Evolutionary conservation across 225 moss, liverwort and hornwort genomes (phyloP).

Genomic region (Thuidium tamariscinum): DNA sequence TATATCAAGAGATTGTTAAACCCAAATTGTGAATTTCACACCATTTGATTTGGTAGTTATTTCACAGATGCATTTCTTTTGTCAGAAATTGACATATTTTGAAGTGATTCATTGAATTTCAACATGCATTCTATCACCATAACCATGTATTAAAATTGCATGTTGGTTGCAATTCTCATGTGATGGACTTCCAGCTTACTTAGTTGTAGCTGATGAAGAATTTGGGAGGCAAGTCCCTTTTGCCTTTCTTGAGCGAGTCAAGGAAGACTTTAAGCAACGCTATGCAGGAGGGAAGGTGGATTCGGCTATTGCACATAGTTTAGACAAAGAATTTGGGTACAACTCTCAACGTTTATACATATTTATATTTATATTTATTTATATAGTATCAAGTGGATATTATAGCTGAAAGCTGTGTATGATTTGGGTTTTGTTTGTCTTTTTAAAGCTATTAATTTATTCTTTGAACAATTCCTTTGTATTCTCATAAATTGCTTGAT

Average conservation of each 20-base stretch:
- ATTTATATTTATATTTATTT: too few relatives aligned
- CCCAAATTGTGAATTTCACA: not conserved
- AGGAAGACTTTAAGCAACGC: slow-evolving; percentile 42
- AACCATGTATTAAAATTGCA: not conserved
- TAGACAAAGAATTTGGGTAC: slow-evolving; percentile 54
- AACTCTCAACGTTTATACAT: too few relatives aligned
- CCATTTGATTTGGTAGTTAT: not conserved
- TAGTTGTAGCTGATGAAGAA: slow-evolving; percentile 57
- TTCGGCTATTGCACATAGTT: slow-evolving; percentile 34
- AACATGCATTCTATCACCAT: too few relatives aligned
- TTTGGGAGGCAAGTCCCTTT: slow-evolving; percentile 49
- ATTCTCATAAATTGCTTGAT: too few relatives aligned
- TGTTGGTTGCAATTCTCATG: accelerated
- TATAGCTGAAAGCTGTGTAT: not conserved
- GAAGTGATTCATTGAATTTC: not conserved
- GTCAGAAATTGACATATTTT: not conserved
- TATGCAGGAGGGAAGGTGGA: slow-evolving; percentile 41
- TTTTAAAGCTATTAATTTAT: not conserved
- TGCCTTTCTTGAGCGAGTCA: slow-evolving; percentile 42
- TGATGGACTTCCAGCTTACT: slow-evolving; percentile 24
- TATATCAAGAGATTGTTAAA: not conserved
- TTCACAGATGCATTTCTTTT: not conserved
- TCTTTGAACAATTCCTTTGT: too few relatives aligned
- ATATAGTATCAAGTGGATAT: not conserved
- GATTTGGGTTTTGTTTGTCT: too few relatives aligned